A percentile compares a stretch with the other conserved stretches of the same genome.
Evolutionary conservation across 2,329 filamentous ascomycete species (phyloP).

Genomic region (Colletotrichum orbiculare): DNA sequence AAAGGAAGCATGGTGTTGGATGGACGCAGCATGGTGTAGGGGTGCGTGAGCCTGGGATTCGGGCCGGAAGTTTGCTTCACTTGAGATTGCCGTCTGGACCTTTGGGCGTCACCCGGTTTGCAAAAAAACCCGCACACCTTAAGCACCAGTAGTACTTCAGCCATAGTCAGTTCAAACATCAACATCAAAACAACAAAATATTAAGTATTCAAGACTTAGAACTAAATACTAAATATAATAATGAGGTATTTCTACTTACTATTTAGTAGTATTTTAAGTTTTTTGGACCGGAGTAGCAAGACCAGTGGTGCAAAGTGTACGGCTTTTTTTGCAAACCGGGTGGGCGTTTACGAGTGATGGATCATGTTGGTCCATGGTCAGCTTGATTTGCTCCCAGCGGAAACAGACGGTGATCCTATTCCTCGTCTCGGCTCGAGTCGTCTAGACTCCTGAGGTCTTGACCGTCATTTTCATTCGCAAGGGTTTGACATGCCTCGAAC

Average conservation of each 20-base stretch:
- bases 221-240: too few species aligned
- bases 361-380: neutral
- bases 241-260: too few species aligned
- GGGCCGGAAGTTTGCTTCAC: conserved; percentile 18
- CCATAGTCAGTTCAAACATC: too few species aligned
- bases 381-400: conserved; percentile 23
- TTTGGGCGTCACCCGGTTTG: neutral
- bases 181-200: too few species aligned
- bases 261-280: too few species aligned
- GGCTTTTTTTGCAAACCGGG: too few species aligned
- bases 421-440: conserved; percentile 1
- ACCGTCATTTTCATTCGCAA: conserved; percentile 16
- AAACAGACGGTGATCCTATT: conserved; percentile 5
- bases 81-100: neutral
- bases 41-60: conserved; percentile 26
- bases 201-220: too few species aligned
- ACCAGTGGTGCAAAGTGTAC: too few species aligned
- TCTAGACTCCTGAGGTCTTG: too few species aligned
- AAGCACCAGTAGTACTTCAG: too few species aligned
- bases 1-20: conserved; percentile 1
- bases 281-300: too few species aligned
- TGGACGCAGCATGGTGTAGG: conserved; percentile 28
- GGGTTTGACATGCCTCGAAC: conserved; percentile 21
- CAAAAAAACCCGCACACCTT: too few species aligned
- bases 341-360: conserved; percentile 15